Percentiles rank a stretch among this genome's conserved stretches.
phyloP scores from a whole-genome alignment of 2,329 filamentous ascomycete genomes.

The Neonectria neomacrospora region DNA sequence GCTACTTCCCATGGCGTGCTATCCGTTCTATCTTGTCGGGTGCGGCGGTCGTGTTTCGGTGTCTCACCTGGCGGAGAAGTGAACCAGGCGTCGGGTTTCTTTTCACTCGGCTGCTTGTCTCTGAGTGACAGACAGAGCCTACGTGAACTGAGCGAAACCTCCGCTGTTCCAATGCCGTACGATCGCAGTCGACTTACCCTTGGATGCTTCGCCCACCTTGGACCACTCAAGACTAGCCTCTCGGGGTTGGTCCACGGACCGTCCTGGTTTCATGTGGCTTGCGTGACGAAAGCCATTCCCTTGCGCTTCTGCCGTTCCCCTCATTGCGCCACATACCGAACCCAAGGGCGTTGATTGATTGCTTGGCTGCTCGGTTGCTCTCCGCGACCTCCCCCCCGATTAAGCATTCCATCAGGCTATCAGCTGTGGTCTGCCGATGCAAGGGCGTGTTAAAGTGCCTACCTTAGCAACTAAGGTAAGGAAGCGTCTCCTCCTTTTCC shows the following conservation, averaged over 20 bases:
- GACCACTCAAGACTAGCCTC: constrained; percentile 7
- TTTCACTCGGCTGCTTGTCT: background rate
- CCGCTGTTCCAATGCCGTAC: background rate
- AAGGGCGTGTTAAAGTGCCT: constrained; percentile 14
- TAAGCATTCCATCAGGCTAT: background rate
- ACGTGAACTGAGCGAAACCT: constrained; percentile 7
- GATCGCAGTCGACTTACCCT: background rate
- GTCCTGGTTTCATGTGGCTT: constrained; percentile 17
- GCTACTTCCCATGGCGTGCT: constrained; percentile 38
- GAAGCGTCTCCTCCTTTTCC: background rate
- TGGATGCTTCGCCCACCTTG: constrained; percentile 12
- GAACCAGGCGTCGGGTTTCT: background rate
- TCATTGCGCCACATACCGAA: constrained; percentile 9
- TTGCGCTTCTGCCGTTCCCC: constrained; percentile 4
- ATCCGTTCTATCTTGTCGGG: constrained; percentile 30
- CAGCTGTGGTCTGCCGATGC: constrained; percentile 18
- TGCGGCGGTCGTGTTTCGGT: constrained; percentile 33
- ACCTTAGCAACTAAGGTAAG: too few species aligned
- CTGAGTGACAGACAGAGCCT: background rate
- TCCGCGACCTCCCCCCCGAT: constrained; percentile 9
- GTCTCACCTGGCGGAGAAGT: constrained; percentile 42
- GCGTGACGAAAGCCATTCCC: constrained; percentile 20
- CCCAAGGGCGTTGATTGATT: background rate
- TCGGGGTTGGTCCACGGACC: constrained; percentile 6
- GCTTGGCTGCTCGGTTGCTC: background rate